These are phyloP conservation scores for Fusarium musae DNA, from an alignment of 2,329 filamentous ascomycete species.

Conservation along the genomic window DNA sequence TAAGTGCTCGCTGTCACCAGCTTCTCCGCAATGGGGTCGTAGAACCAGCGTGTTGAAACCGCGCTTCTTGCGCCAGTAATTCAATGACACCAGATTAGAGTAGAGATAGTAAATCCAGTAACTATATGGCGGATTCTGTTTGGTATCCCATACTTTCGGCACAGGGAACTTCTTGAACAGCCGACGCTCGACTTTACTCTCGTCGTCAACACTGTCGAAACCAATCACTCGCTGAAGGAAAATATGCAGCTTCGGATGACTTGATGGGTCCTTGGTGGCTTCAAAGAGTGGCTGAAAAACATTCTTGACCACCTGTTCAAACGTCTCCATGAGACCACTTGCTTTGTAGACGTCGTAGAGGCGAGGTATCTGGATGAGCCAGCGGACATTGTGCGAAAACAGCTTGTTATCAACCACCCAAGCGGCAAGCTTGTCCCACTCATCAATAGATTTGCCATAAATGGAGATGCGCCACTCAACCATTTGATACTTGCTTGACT, in stretches of 20 bases:
- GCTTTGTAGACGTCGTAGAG: slow-evolving; percentile 97
- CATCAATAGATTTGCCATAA: slow-evolving; percentile 89
- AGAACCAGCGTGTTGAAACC: slow-evolving; percentile 97
- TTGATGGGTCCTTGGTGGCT: slow-evolving; percentile 86
- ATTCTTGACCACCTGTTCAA: slow-evolving; percentile 90
- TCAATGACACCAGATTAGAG: slow-evolving; percentile 91
- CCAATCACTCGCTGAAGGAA: slow-evolving; percentile 96
- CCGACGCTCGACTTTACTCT: slow-evolving; percentile 94
- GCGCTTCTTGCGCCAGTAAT: slow-evolving; percentile 87
- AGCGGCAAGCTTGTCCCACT: slow-evolving; percentile 97
- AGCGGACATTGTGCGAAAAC: slow-evolving; percentile 96
- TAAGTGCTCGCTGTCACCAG: slow-evolving; percentile 95
- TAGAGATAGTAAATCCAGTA: slow-evolving; percentile 99
- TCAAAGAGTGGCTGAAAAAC: slow-evolving; percentile 95
- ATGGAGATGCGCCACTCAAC: slow-evolving; percentile 99
- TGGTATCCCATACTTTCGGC: slow-evolving; percentile 87
- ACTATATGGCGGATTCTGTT: slow-evolving; percentile 96
- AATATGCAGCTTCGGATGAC: slow-evolving; percentile 91
- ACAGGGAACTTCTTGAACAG: slow-evolving; percentile 97
- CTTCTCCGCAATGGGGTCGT: slow-evolving; percentile 94
- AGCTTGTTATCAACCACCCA: slow-evolving; percentile 99
- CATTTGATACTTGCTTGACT: slow-evolving; percentile 99
- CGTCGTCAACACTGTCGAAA: slow-evolving; percentile 97
- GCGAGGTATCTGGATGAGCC: slow-evolving; percentile 94
- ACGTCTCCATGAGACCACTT: slow-evolving; percentile 85